Base-by-base conservation (phyloP, 139 green algal genomes). In the Mychonastes homosphaera region DNA sequence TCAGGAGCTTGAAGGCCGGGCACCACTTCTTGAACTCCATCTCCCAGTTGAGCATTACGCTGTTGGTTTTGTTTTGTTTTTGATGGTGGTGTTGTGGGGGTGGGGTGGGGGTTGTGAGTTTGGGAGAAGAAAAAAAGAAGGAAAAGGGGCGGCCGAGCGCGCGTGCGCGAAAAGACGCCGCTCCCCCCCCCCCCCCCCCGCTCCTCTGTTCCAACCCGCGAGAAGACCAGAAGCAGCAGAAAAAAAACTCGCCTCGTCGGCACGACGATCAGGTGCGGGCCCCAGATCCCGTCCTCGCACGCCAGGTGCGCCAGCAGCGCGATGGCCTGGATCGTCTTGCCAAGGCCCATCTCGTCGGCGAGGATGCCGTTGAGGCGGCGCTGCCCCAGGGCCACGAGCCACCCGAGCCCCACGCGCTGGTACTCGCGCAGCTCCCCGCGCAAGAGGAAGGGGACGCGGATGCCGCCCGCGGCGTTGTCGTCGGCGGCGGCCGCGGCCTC, bases 11-110 rank as follows among this genome's bases (percentile, higher is more conserved):
- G 80, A 99, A 97, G 35, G 87, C 92, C 27, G 92, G 92, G 75
- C 88, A 96, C 84, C 85, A 99, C 73, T 94, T 95, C 62, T 97
- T 97, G 81, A 97, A 94, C 83, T 99, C 92, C 82, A 94, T 96
- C 79, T 99, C 92, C 92, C 92, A 99, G 75, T 99, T 99, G 34
- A 99, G 81, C 92, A 99, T 99, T 47, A 99, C 91, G 4, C 49
- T 65, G 49, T 8, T 18, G 27, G 28, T 18, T 44, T n/a, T n/a
- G n/a, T n/a, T n/a, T n/a, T n/a, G n/a, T n/a, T n/a, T n/a, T n/a
- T n/a, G n/a, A n/a, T n/a, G n/a, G n/a, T n/a, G n/a, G n/a, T n/a
- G n/a, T n/a, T n/a, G n/a, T n/a, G n/a, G n/a, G n/a, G n/a, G n/a
- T n/a, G n/a, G n/a, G n/a, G n/a, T n/a, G n/a, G 13, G 36, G 36